Percentiles rank a stretch among this genome's conserved stretches.
phyloP scores from a whole-genome alignment of 129 eudicot genomes.

The Chrysanthemum makinoi region DNA sequence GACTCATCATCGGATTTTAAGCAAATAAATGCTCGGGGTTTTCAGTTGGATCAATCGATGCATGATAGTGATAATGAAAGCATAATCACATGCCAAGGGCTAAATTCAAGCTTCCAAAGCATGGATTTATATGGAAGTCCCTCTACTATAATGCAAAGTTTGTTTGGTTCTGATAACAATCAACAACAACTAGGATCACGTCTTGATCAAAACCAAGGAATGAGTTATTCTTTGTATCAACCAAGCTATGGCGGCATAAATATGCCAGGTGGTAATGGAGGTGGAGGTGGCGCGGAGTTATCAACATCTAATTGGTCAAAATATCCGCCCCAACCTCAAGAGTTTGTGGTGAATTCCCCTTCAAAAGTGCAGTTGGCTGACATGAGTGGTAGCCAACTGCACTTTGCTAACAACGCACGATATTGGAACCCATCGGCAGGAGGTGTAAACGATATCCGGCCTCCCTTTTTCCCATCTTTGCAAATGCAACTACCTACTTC shows the following conservation, averaged over 20 bases:
- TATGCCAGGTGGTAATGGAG: slow-evolving; percentile 13
- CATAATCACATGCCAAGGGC: slow-evolving; percentile 39
- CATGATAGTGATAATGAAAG: slow-evolving; percentile 39
- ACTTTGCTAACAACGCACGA: slow-evolving; percentile 43
- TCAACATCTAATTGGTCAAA: slow-evolving; percentile 35
- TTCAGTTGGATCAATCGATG: slow-evolving; percentile 42
- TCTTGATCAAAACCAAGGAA: slow-evolving; percentile 33
- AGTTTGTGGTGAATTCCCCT: slow-evolving; percentile 41
- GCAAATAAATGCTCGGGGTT: slow-evolving; percentile 40
- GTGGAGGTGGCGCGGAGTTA: slow-evolving; percentile 18
- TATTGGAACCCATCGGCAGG: slow-evolving; percentile 72
- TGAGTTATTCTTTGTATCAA: slow-evolving; percentile 36
- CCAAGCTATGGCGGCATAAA: slow-evolving; percentile 30
- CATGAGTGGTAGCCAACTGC: slow-evolving; percentile 27
- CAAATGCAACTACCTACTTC: slow-evolving; percentile 52
- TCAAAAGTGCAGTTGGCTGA: slow-evolving; percentile 29
- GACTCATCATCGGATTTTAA: slow-evolving; percentile 53
- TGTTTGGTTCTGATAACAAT: slow-evolving; percentile 51
- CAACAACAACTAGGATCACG: slow-evolving; percentile 36
- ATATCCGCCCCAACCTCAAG: slow-evolving; percentile 26
- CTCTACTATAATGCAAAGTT: slow-evolving; percentile 47
- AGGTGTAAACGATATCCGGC: slow-evolving; percentile 38
- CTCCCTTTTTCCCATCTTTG: slow-evolving; percentile 52
- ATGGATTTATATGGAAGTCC: slow-evolving; percentile 52
- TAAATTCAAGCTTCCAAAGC: slow-evolving; percentile 45